These are phyloP conservation scores for Bocquillonia castaneifolia DNA, from an alignment of 441 rosid species.

Conservation along the genomic window DNA sequence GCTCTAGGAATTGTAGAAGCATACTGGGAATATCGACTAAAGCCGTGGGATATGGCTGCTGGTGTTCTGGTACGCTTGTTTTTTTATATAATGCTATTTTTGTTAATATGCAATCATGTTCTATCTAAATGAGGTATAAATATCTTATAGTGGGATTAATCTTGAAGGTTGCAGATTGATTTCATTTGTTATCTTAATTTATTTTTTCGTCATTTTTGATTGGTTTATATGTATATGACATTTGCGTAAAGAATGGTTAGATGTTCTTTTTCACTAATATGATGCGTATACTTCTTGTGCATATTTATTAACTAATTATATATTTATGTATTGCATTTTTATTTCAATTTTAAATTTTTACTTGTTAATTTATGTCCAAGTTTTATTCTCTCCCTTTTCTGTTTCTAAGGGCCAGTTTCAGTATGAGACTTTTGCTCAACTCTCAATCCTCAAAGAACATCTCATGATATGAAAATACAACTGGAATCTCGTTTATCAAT, in stretches of 20 bases:
- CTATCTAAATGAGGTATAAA: neutral
- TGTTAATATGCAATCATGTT: neutral
- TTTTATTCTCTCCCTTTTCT: neutral
- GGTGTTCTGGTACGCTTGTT: constrained; percentile 71
- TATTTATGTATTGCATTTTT: no score
- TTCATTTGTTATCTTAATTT: no score
- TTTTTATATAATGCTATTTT: constrained; percentile 3
- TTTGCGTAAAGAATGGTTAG: no score
- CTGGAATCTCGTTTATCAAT: neutral
- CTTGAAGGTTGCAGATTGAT: no score
- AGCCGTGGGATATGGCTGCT: constrained; percentile 99
- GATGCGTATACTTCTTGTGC: no score
- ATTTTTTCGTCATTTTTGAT: no score
- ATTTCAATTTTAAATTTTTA: no score
- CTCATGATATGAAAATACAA: neutral
- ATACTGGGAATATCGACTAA: constrained; percentile 91
- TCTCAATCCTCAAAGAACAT: neutral
- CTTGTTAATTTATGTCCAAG: neutral
- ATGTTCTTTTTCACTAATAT: no score
- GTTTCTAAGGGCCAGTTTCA: neutral
- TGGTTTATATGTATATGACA: no score
- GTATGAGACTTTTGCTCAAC: neutral
- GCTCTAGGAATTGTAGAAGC: constrained; percentile 88
- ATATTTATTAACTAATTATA: no score
- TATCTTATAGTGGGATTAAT: neutral